Conservation (phyloP, 257 asterid genomes). For the Rauvolfia tetraphylla region DNA sequence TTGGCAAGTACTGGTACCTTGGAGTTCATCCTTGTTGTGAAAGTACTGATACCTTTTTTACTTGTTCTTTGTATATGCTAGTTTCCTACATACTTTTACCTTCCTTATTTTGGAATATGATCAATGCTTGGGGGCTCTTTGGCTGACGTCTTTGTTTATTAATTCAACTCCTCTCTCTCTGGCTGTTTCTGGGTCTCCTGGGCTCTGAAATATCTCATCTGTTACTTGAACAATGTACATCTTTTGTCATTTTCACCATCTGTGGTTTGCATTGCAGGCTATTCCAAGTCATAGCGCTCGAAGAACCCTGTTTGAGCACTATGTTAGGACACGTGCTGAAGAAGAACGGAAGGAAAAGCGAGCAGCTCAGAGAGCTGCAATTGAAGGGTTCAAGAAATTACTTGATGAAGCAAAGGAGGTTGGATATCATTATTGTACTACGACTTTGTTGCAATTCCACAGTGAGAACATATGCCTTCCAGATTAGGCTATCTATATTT, state of each 20-base stretch:
- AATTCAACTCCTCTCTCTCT: background rate
- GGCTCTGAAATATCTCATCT: background rate
- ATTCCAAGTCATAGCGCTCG: conserved; percentile 88
- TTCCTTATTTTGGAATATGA: background rate
- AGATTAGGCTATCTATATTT: background rate
- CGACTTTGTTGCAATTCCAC: conserved; percentile 10
- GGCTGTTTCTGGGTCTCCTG: background rate
- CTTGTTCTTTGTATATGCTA: background rate
- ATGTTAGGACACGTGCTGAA: conserved; percentile 95
- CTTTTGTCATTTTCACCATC: background rate
- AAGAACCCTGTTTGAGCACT: conserved; percentile 89
- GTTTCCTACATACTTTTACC: background rate
- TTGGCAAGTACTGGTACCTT: background rate
- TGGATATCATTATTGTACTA: conserved; percentile 29
- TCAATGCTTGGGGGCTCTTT: background rate
- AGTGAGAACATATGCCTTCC: background rate
- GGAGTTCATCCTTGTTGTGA: background rate
- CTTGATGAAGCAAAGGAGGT: conserved; percentile 99
- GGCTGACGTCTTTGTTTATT: background rate
- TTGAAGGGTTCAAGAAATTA: conserved; percentile 89
- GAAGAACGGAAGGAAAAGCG: conserved; percentile 98
- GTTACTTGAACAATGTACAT: background rate
- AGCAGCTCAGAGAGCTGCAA: conserved; percentile 87
- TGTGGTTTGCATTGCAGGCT: conserved; percentile 49
- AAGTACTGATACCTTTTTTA: conserved; percentile 8